phyloP scores from a whole-genome alignment of 139 green algal genomes.

The Eudorina sp. region DNA sequence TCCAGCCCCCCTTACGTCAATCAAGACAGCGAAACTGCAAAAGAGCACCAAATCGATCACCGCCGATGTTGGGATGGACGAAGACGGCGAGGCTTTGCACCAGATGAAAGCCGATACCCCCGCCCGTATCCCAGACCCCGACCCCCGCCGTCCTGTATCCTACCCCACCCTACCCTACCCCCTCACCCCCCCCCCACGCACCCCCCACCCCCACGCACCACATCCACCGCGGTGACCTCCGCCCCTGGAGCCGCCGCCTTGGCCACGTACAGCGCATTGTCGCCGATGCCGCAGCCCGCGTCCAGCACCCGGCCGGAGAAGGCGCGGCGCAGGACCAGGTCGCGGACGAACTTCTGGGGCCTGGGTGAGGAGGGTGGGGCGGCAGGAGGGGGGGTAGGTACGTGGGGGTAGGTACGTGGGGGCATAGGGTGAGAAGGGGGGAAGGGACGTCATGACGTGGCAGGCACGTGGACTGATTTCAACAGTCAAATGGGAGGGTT shows the following conservation, averaged over 20 bases:
- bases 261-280: constrained; percentile 38
- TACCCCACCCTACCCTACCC: too few species aligned
- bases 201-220: constrained; percentile 12
- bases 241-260: constrained; percentile 15
- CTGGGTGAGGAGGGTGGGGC: neutral
- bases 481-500: neutral
- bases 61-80: too few species aligned
- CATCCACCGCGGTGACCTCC: constrained; percentile 11
- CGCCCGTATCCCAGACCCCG: too few species aligned
- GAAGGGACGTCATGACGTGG: neutral
- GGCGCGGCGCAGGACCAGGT: constrained; percentile 21
- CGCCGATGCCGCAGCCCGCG: constrained; percentile 36
- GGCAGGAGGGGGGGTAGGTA: neutral
- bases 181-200: too few species aligned
- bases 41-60: too few species aligned
- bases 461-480: too few species aligned
- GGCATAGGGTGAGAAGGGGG: neutral
- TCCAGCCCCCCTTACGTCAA: too few species aligned
- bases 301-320: constrained; percentile 32
- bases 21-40: too few species aligned
- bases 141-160: too few species aligned
- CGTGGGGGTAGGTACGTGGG: neutral
- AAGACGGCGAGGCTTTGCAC: too few species aligned
- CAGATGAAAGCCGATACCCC: too few species aligned
- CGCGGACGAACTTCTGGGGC: constrained; percentile 35